Evolutionary conservation across 768 basidiomycete species (phyloP), one percentile per base, ranked within the genome.

Genomic region (Lepiota brunneoincarnata): DNA sequence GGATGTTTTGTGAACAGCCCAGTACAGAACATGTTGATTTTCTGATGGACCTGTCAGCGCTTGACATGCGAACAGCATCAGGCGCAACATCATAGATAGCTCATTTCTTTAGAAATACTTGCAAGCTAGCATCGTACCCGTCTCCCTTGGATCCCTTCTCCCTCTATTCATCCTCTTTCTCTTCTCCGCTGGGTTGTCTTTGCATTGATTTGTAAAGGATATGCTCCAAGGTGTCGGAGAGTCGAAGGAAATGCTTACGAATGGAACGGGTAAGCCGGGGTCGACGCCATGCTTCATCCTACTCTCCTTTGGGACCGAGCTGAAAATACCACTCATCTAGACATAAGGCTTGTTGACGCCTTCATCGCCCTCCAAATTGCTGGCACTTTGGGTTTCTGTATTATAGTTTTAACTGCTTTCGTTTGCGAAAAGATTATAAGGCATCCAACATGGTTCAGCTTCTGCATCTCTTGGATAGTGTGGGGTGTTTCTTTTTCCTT

Each of bases 381-480:
- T 14, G 68, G 67, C 34, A 61, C 52, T 39, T 47, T 61, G 6
- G 64, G 64, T 2, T 51, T 69, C 31, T 44, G 62, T n/a, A 44
- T 68, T 38, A 56, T 69, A 42, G 24, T 67, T 35, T 41, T 66
- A 35, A 71, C 70, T 12, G 69, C 69, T 2, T 14, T 58, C 15
- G 31, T 61, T 21, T 62, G 61, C n/a, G 59, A 47, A 15, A 46
- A 40, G 6, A 61, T 71, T 45, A 64, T 65, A 34, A 62, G 68
- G 43, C 64, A 64, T 49, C 51, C 66, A 14, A 68, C 68, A 1
- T 72, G 67, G 68, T 69, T 67, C 48, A 67, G 64, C 45, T 70
- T 72, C 51, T 59, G 61, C 35, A 23, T 56, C 11, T 63, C 64
- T 12, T 72, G 69, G 69, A 63, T 70, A 21, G 1, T 69, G 31